Evolutionary conservation across 78 protist genomes (phyloP).

Genomic region (Cavenderia fasciculata): DNA sequence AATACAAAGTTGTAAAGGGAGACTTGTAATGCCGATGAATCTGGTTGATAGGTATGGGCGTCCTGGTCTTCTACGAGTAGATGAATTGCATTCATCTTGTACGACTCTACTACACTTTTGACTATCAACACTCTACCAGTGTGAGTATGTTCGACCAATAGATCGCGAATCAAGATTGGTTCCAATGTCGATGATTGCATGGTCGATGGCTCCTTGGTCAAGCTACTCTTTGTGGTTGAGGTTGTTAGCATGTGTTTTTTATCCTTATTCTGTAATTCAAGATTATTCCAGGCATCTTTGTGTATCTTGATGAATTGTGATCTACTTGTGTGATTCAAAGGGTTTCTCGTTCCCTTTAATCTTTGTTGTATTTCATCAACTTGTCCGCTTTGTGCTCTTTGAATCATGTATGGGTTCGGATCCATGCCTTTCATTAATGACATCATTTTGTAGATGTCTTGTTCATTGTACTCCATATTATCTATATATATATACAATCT

Average conservation of each 20-base stretch:
- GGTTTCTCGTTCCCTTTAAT: background rate
- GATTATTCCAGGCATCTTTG: no score
- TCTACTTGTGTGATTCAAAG: background rate
- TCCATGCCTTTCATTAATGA: no score
- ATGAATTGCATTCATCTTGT: slow-evolving; percentile 11
- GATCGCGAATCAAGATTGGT: background rate
- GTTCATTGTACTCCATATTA: no score
- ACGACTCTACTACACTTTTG: background rate
- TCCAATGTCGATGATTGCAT: background rate
- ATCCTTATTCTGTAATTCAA: no score
- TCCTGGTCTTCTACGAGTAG: background rate
- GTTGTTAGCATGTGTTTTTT: background rate
- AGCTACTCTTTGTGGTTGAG: background rate
- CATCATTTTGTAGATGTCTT: no score
- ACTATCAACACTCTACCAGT: background rate
- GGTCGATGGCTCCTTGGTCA: background rate
- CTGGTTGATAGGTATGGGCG: no score
- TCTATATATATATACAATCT: no score
- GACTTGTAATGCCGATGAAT: background rate
- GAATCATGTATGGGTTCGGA: no score
- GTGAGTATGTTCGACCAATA: slow-evolving; percentile 2
- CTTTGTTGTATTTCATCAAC: background rate
- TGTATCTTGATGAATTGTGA: no score
- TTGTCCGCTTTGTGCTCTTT: background rate
- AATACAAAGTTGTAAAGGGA: background rate